Percentiles rank a stretch among this genome's conserved stretches.
Evolutionary conservation across 257 asterid species (phyloP).

Genomic region (Handroanthus guayacan): DNA sequence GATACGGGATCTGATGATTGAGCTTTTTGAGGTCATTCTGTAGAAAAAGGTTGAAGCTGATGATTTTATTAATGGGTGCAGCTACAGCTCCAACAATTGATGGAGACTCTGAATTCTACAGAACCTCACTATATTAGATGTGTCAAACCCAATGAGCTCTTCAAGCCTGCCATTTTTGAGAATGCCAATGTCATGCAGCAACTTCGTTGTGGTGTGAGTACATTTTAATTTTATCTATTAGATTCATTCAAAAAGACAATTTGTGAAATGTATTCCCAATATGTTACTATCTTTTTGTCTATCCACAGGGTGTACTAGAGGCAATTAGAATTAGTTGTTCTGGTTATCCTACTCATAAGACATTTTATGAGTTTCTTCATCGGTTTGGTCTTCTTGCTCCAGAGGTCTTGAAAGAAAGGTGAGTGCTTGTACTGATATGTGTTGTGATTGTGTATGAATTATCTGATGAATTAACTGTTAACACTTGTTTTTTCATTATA

Average conservation of each 20-base stretch:
- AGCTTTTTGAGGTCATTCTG: conserved; percentile 23
- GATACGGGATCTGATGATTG: conserved; percentile 3
- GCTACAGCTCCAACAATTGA: conserved; percentile 89
- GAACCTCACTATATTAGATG: conserved; percentile 97
- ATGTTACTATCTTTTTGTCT: conserved; percentile 19
- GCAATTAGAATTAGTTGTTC: conserved; percentile 93
- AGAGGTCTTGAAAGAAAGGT: conserved; percentile 69
- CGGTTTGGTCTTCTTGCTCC: conserved; percentile 83
- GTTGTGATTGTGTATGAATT: conserved; percentile 17
- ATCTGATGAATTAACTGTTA: conserved; percentile 38
- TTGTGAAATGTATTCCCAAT: conserved; percentile 7
- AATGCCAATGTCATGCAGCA: conserved; percentile 82
- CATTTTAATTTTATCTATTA: conserved; percentile 37
- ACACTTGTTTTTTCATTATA: conserved; percentile 27
- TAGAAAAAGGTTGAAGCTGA: conserved; percentile 42
- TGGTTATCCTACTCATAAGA: conserved; percentile 89
- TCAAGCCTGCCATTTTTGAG: conserved; percentile 83
- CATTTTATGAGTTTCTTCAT: conserved; percentile 69
- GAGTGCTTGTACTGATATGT: conserved; percentile 43
- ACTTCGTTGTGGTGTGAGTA: conserved; percentile 94
- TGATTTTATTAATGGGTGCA: conserved; percentile 49
- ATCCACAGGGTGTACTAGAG: conserved; percentile 80
- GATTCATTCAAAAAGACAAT: conserved; percentile 10
- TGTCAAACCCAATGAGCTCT: conserved; percentile 82
- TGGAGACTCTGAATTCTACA: conserved; percentile 89